Conservation (phyloP, 1,284 basidiomycete genomes). For the Gomphus bonarii region DNA sequence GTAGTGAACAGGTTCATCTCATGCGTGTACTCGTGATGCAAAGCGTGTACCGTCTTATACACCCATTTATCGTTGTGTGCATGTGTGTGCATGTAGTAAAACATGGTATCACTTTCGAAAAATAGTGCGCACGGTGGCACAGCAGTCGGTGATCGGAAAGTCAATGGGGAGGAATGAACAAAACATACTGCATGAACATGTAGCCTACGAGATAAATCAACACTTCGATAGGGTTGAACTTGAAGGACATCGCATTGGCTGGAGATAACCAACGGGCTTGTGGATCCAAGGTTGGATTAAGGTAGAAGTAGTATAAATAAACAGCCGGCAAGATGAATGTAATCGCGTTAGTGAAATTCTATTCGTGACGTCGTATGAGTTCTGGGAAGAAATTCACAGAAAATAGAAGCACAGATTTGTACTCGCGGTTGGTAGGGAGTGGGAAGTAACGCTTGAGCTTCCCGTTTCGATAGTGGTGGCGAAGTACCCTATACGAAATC, state of each 20-base stretch:
- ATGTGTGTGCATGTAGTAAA: constrained; percentile 1
- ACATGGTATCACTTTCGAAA: neutral
- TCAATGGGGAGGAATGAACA: too few species aligned
- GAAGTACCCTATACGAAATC: neutral
- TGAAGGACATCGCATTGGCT: neutral
- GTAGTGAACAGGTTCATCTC: constrained; percentile 5
- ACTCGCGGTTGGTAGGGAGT: neutral
- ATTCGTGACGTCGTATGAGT: neutral
- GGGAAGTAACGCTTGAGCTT: constrained; percentile 3
- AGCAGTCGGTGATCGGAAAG: too few species aligned
- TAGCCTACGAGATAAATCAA: neutral
- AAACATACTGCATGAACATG: constrained; percentile 2
- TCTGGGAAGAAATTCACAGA: neutral
- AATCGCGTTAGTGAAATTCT: neutral
- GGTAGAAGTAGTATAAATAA: neutral
- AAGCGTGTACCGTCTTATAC: neutral
- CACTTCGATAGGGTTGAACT: neutral
- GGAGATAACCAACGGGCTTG: neutral
- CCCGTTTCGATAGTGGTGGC: constrained; percentile 1
- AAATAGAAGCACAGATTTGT: neutral
- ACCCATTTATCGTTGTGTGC: neutral
- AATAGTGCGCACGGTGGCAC: too few species aligned
- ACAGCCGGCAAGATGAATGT: neutral
- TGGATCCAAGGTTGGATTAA: neutral
- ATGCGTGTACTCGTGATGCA: constrained; percentile 4